Conservation (phyloP, 805 yeast genomes). For the Saturnispora hagleri region DNA sequence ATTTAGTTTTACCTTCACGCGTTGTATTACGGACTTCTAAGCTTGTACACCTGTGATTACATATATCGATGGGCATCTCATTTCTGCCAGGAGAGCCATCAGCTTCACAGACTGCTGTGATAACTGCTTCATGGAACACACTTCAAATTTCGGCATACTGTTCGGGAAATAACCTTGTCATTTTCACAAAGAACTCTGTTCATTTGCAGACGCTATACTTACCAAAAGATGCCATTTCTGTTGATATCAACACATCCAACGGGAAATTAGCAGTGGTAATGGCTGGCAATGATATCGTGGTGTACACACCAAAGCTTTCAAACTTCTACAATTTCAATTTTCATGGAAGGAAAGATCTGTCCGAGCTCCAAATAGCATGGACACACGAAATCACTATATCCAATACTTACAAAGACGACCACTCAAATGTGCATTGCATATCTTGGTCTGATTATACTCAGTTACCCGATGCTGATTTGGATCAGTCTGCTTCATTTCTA, state of each 20-base stretch:
- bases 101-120: slow-evolving; percentile 41
- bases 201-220: slow-evolving; percentile 72
- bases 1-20: not conserved
- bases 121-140: slow-evolving; percentile 57
- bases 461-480: slow-evolving; percentile 20
- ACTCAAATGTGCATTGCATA: slow-evolving; percentile 22
- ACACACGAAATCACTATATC: slow-evolving; percentile 19
- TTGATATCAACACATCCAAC: slow-evolving; percentile 50
- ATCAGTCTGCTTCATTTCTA: slow-evolving; percentile 19
- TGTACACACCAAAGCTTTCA: slow-evolving; percentile 52
- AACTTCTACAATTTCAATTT: slow-evolving; percentile 30
- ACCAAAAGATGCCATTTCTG: slow-evolving; percentile 53
- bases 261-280: slow-evolving; percentile 57
- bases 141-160: slow-evolving; percentile 63
- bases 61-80: slow-evolving; percentile 44
- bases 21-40: not conserved
- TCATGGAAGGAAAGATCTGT: slow-evolving; percentile 25
- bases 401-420: slow-evolving; percentile 15
- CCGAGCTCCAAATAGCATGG: slow-evolving; percentile 27
- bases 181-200: slow-evolving; percentile 41
- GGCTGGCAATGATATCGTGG: slow-evolving; percentile 29
- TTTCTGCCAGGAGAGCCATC: slow-evolving; percentile 86
- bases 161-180: slow-evolving; percentile 80
- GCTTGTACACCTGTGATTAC: not conserved
- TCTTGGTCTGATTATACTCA: slow-evolving; percentile 31